Conservation (phyloP, 2,329 filamentous ascomycete genomes). For the Ophiostoma fasciatum region DNA sequence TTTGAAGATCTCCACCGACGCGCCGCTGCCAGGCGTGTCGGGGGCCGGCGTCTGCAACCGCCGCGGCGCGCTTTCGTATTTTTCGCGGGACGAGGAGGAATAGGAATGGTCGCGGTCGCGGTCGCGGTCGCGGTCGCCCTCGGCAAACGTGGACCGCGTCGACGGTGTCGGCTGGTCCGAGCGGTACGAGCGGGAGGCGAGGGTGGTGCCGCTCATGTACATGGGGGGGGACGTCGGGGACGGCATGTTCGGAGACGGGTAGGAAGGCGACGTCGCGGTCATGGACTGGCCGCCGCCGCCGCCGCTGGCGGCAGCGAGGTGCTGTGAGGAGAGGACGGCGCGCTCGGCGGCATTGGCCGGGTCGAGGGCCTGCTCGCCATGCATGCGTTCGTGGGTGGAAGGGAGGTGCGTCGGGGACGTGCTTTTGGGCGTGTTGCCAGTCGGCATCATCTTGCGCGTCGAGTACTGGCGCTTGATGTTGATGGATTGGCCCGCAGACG, state of each 20-base stretch:
- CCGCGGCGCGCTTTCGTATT: conserved; percentile 30
- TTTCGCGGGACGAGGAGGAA: conserved; percentile 21
- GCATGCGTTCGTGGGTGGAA: conserved; percentile 49
- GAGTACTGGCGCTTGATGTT: conserved; percentile 58
- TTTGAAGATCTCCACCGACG: conserved; percentile 91
- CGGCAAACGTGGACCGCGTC: conserved; percentile 39
- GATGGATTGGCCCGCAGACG: conserved; percentile 33
- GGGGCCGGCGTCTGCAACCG: conserved; percentile 47
- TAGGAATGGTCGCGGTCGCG: too few species aligned
- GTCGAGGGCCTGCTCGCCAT: conserved; percentile 51
- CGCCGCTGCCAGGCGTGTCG: conserved; percentile 42
- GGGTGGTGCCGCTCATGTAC: conserved; percentile 32
- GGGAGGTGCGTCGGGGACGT: conserved; percentile 60
- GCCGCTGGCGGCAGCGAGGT: conserved; percentile 56
- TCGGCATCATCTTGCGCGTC: conserved; percentile 52
- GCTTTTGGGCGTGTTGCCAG: conserved; percentile 56
- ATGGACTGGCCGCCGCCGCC: conserved; percentile 39
- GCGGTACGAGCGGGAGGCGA: conserved; percentile 47
- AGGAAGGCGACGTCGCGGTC: conserved; percentile 35
- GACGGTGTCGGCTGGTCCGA: conserved; percentile 40
- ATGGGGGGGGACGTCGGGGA: conserved; percentile 55
- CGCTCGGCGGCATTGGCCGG: conserved; percentile 53
- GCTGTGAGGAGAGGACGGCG: conserved; percentile 51
- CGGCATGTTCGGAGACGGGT: conserved; percentile 51
- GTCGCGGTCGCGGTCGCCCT: too few species aligned